Evolutionary conservation across 2,329 filamentous ascomycete species (phyloP), one percentile per base, ranked within the genome.

Genomic region (Pestalotiopsis sp.): DNA sequence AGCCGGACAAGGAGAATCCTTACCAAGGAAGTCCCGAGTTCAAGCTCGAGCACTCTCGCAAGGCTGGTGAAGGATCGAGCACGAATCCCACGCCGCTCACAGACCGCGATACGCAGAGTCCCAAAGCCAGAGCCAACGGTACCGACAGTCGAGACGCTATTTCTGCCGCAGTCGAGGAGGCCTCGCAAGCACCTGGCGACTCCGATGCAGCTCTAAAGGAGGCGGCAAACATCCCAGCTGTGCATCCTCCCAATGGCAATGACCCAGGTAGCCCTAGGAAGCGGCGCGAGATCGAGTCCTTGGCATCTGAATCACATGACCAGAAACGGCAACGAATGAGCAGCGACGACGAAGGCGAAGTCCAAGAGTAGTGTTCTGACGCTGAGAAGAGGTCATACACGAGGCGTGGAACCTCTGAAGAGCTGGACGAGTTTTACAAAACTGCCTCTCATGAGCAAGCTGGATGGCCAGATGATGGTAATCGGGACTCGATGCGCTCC

Each of bases 11-110:
- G 73, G 86, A 88, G 72, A 82, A 85, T 66, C 85, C 75, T 69
- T 86, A 79, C 76, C 84, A 78, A 49, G 79, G 79, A 45, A 89
- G 87, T 39, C 87, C 88, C 11, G 82, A 83, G 9, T 90, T 89
- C 73, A 82, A 83, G 69, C 81, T 90, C 58, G 87, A 89, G 73
- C 85, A 82, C 67, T 89, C 88, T 2, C 81, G 87, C 63, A 81
- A 87, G 38, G 82, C 84, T 61, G 83, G 82, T 4, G 83, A 86
- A 68, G 75, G 76, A n/a, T 86, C 85, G 3, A 86, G 85, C 65
- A 81, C 80, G 23, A 83, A 83, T 31, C 84, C 82, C 39, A 88
- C 86, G 1, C 84, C 86, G 0, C 79, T 83, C 59, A 77, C 80
- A 12, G 85, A 87, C 39, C 80, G 84, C 59, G 80, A 79, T 14